Evolutionary conservation across 495 filamentous ascomycete species (phyloP), one percentile per base, ranked within the genome.

Genomic region (Podospora anserina): DNA sequence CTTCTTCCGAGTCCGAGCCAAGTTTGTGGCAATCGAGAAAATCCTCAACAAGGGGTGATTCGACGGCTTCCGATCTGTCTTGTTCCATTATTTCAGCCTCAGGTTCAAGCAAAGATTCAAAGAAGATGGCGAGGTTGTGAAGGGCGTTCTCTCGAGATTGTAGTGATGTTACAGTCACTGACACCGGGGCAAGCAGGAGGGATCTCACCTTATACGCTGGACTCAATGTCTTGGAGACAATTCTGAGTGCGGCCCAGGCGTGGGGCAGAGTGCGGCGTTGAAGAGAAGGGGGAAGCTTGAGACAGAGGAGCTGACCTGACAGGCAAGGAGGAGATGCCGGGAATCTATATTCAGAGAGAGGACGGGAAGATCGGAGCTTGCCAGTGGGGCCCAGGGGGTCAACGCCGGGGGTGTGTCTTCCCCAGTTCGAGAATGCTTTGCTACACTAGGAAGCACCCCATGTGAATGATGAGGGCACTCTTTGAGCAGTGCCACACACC

Each of bases 211-310:
- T 62, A 58, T 26, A 63, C 56, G 26, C 7, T 54, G 7, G 56
- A 64, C 69, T 68, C 58, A 63, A 63, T 63, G 61, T 6, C 66
- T 65, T 66, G 58, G 58, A 58, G 23, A 53, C 30, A 55, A 18
- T 49, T 63, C 63, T 61, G 66, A 68, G 58, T 71, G 67, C 39
- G 70, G 70, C 67, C 55, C 64, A 32, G 58, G 28, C 30, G 64
- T 71, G 70, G 67, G 64, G 70, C 67, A 69, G 70, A 67, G 65
- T 67, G 72, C 69, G 72, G 69, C 69, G 72, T 66, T 19, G 69
- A 65, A 57, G 56, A 66, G 66, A 65, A 61, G 62, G 67, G 66
- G 58, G 67, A 65, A 64, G 55, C 1, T 32, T 69, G 66, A 70
- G 68, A 71, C 62, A 68, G 67, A 67, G 23, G 64, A 68, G 65